Evolutionary conservation across 2,329 filamentous ascomycete species (phyloP), one percentile per base, ranked within the genome.

Genomic region (Trichoderma brevicompactum): DNA sequence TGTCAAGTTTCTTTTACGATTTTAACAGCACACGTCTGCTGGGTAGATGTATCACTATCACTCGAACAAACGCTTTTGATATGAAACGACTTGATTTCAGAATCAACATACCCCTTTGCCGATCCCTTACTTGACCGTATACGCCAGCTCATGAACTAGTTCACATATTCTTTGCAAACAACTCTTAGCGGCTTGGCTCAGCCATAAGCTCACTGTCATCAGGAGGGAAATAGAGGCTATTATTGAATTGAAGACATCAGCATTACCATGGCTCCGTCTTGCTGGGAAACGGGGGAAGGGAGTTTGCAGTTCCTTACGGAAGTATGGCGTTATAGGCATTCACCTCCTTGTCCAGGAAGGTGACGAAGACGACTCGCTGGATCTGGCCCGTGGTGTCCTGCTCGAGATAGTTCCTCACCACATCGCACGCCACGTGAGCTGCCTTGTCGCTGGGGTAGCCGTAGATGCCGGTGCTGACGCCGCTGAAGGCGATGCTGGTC

Each of bases 401-500:
- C 17, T 83, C 80, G n/a, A 89, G 72, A 67, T 87, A 89, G 41
- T 78, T 74, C 63, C 83, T 81, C 9, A 89, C 83, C 1, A 85
- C 77, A 38, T 83, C 80, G 60, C 90, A 83, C 1, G 92, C 95
- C 9, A 89, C 83, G n/a, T 81, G 76, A 0, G 92, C 92, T 1
- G 94, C 95, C 46, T 88, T 84, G 0, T 74, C 69, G 70, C 87
- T 91, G 0, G 94, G 94, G 74, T 96, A 98, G 0, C 92, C 92
- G 74, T 97, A 98, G 1, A 97, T 77, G 0, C 94, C 95, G 0
- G 94, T 97, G 73, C 93, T 96, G 66, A 98, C 84, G 19, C 87
- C 89, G 46, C 89, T 87, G 71, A 99, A 97, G 0, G 92, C 95
- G 64, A 98, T 83, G 52, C 85, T 92, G 73, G 83, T 85, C 72